Percentiles rank a stretch among this genome's conserved stretches.
Conservation (phyloP, 495 filamentous ascomycete genomes). For the Podospora tetraspora region DNA sequence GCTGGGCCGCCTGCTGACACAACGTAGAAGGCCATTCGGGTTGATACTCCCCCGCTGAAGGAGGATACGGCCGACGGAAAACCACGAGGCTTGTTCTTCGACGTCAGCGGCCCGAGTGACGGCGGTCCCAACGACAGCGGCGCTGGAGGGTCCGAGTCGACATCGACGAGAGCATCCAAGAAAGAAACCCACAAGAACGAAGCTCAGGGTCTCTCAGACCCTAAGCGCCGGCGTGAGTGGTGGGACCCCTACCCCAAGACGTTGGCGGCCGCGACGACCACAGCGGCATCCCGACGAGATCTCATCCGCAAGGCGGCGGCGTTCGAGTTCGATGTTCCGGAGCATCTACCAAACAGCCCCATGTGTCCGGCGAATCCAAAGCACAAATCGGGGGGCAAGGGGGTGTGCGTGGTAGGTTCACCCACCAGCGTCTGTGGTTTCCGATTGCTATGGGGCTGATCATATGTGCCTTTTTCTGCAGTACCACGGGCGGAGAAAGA, state of each 20-base stretch:
- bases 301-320: slow-evolving; percentile 13
- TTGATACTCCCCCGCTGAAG: slow-evolving; percentile 44
- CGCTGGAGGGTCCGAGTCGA: slow-evolving; percentile 8
- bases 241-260: slow-evolving; percentile 13
- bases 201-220: background rate
- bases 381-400: slow-evolving; percentile 47
- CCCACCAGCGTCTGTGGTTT: background rate
- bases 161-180: background rate
- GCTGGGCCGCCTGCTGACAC: background rate
- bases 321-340: slow-evolving; percentile 55
- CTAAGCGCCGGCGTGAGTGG: slow-evolving; percentile 15
- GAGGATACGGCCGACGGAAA: slow-evolving; percentile 26
- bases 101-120: slow-evolving; percentile 27
- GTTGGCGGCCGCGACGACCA: slow-evolving; percentile 2
- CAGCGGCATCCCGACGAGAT: background rate
- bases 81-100: slow-evolving; percentile 46
- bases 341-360: slow-evolving; percentile 59
- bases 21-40: slow-evolving; percentile 41
- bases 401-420: slow-evolving; percentile 46
- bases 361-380: slow-evolving; percentile 57
- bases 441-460: background rate
- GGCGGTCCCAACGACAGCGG: slow-evolving; percentile 2
- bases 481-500: slow-evolving; percentile 20
- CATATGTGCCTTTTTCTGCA: background rate
- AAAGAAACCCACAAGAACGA: slow-evolving; percentile 4